A percentile compares a stretch with the other conserved stretches of the same genome.
phyloP scores from a whole-genome alignment of 345 rosid genomes.

The Lenwebbia sp. region DNA sequence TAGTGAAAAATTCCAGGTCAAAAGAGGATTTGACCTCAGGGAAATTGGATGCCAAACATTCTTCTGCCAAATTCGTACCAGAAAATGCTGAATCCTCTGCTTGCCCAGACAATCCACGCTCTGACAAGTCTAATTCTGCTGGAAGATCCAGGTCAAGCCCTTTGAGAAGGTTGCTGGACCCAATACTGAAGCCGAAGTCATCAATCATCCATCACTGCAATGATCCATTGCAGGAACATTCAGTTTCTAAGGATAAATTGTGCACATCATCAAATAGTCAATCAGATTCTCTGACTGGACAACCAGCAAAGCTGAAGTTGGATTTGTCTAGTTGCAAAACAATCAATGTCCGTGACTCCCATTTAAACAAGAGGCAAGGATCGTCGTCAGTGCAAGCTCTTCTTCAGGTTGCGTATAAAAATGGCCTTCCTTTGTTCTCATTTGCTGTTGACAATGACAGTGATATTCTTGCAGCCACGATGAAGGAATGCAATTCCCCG shows the following conservation, averaged over 20 bases:
- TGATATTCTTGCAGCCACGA: conserved; percentile 72
- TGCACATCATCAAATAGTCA: conserved; percentile 17
- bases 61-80: conserved; percentile 26
- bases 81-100: conserved; percentile 30
- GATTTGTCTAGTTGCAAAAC: conserved; percentile 21
- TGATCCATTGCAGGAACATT: conserved; percentile 30
- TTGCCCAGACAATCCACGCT: conserved; percentile 10
- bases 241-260: conserved; percentile 16
- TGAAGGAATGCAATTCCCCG: conserved; percentile 26
- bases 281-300: conserved; percentile 19
- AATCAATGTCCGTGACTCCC: conserved; percentile 23
- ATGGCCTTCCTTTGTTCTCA: conserved; percentile 74
- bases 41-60: conserved; percentile 14
- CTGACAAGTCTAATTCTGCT: conserved; percentile 20
- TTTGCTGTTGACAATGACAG: conserved; percentile 74
- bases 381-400: conserved; percentile 64
- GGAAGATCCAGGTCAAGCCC: conserved; percentile 67
- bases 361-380: conserved; percentile 28
- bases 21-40: conserved; percentile 24
- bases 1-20: conserved; percentile 37
- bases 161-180: conserved; percentile 73
- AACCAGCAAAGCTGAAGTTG: conserved; percentile 27
- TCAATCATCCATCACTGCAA: conserved; percentile 20
- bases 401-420: conserved; percentile 67
- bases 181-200: conserved; percentile 55